Base-by-base conservation (phyloP, 768 basidiomycete genomes). In the Phylloporus scabripes region DNA sequence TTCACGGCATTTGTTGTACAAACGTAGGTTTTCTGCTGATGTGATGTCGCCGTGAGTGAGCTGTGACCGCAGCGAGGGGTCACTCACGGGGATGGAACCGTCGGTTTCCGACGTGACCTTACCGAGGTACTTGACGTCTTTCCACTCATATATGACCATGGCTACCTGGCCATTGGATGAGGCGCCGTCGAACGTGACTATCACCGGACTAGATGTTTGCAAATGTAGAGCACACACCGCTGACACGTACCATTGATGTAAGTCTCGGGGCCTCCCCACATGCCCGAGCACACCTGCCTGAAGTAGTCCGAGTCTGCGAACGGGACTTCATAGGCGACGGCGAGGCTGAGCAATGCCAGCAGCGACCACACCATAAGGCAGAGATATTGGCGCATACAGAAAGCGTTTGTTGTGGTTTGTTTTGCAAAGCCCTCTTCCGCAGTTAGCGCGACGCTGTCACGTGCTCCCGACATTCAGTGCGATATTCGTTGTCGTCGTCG, bases 101-200 rank as follows among this genome's bases (percentile, higher is more conserved):
- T 81, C 75, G 5, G 63, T 67, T 28, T 68, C 52, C 5, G 81
- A 80, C 26, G 82, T 81, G 40, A 75, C 70, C 63, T 77, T 82
- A 29, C 96, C 96, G 3, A 99, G 76, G 63, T 89, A 93, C 40
- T 75, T 70, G 45, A 83, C 83, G 62, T 99, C 96, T 24, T 75
- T 65, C 94, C 94, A 99, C 70, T 98, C 95, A 61, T 97, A 99
- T 20, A 99, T 82, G 46, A 95, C 87, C 77, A 96, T 83, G 23
- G 95, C 91, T 17, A 96, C 73, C 68, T 95, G 89, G 32, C 95
- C 95, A 59, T 83, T 74, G 3, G 92, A 92, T 5, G 75, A 59
- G 15, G 73, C 64, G 18, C 44, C 28, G 57, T 89, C 82, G 70
- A 97, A 98, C 4, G 83, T 82, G 51, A 95, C 84, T 87, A 71